A percentile compares a stretch with the other conserved stretches of the same genome.
Evolutionary conservation across 768 basidiomycete genomes (phyloP).

Genomic region (Polyporus arcularius): DNA sequence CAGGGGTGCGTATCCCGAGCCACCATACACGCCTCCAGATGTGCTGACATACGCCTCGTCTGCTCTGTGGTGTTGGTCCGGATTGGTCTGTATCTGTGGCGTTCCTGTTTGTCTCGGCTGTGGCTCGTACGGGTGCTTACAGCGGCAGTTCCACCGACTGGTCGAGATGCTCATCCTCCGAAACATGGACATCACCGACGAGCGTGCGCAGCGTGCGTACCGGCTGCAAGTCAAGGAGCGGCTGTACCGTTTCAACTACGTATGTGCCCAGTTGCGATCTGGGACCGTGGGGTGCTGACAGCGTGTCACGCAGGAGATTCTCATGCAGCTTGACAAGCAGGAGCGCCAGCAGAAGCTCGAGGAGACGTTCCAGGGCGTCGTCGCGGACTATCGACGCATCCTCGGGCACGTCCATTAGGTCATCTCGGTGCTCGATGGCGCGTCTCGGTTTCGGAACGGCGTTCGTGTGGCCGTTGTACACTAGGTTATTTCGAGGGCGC

Average conservation of each 20-base stretch:
- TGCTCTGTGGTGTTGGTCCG: background rate
- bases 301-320: slow-evolving; percentile 61
- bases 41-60: background rate
- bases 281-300: background rate
- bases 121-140: slow-evolving; percentile 8
- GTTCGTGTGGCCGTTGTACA: background rate
- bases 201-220: slow-evolving; percentile 59
- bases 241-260: slow-evolving; percentile 93
- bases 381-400: slow-evolving; percentile 83
- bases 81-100: background rate
- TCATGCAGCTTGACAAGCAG: slow-evolving; percentile 83
- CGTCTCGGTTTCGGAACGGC: background rate
- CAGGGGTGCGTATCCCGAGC: slow-evolving; percentile 56
- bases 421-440: background rate
- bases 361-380: slow-evolving; percentile 88
- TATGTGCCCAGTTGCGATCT: slow-evolving; percentile 41
- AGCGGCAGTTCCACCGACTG: slow-evolving; percentile 94
- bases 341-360: slow-evolving; percentile 89
- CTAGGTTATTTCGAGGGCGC: background rate
- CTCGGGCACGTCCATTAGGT: slow-evolving; percentile 37
- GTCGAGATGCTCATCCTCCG: slow-evolving; percentile 80
- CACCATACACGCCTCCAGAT: background rate
- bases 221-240: slow-evolving; percentile 94
- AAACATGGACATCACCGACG: slow-evolving; percentile 64
- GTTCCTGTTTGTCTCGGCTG: background rate